These are phyloP conservation scores for Phytophthora megakarya DNA, from an alignment of 352 stramenopile genomes.

Conservation along the genomic window DNA sequence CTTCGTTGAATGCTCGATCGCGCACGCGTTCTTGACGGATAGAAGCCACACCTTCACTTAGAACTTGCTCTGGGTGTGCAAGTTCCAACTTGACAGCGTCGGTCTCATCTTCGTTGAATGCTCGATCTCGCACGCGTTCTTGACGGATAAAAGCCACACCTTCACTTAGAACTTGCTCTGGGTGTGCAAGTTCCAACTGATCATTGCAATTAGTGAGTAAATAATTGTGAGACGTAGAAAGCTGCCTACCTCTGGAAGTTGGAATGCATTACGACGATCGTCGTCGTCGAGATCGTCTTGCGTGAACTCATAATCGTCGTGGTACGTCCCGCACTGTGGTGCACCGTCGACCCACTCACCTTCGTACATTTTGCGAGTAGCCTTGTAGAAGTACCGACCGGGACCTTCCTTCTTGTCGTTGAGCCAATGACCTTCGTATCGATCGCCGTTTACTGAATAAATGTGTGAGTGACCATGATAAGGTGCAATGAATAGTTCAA, in stretches of 20 bases:
- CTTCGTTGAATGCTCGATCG: slow-evolving; percentile 35
- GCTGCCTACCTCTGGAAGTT: slow-evolving; percentile 59
- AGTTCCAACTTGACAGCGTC: slow-evolving; percentile 86
- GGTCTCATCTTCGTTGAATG: slow-evolving; percentile 44
- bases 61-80: slow-evolving; percentile 65
- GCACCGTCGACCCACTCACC: slow-evolving; percentile 86
- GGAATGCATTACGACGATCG: slow-evolving; percentile 48
- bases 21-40: slow-evolving; percentile 73
- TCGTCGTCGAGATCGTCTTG: slow-evolving; percentile 37
- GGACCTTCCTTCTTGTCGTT: slow-evolving; percentile 90
- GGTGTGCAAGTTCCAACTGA: slow-evolving; percentile 70
- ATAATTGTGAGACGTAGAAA: not conserved
- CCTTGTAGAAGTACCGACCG: slow-evolving; percentile 85
- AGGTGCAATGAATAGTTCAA: not conserved
- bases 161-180: slow-evolving; percentile 77
- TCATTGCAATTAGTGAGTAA: slow-evolving; percentile 1
- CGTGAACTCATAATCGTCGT: slow-evolving; percentile 39
- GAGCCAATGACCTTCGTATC: slow-evolving; percentile 87
- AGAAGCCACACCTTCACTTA: slow-evolving; percentile 71
- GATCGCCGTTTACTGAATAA: slow-evolving; percentile 75
- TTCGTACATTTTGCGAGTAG: slow-evolving; percentile 86
- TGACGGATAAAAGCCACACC: slow-evolving; percentile 75
- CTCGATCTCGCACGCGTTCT: slow-evolving; percentile 57
- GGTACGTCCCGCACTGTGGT: slow-evolving; percentile 79
- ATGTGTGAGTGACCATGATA: not conserved